Evolutionary conservation across 2,329 filamentous ascomycete species (phyloP).

Genomic region (Fusarium chlamydosporum): DNA sequence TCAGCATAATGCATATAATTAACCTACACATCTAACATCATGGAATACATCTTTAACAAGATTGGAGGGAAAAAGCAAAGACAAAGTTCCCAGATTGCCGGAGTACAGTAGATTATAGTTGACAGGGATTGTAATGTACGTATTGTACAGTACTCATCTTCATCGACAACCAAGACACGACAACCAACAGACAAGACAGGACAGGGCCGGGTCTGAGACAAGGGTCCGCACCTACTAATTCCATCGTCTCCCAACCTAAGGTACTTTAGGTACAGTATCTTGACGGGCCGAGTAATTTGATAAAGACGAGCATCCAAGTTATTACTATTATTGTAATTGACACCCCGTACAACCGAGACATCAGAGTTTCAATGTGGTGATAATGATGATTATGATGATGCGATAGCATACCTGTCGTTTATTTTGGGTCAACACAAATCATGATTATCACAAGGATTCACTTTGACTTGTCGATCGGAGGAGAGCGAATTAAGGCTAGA

Average conservation of each 20-base stretch:
- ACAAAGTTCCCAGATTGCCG: slow-evolving; percentile 25
- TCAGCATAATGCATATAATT: slow-evolving; percentile 5
- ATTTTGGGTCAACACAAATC: background rate
- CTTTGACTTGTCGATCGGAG: slow-evolving; percentile 25
- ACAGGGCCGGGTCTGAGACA: background rate
- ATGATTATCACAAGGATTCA: slow-evolving; percentile 28
- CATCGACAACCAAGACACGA: background rate
- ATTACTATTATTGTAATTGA: background rate
- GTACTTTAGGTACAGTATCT: background rate
- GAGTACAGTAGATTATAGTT: background rate
- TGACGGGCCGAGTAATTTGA: slow-evolving; percentile 22
- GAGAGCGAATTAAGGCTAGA: background rate
- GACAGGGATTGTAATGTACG: slow-evolving; percentile 20
- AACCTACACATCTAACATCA: background rate
- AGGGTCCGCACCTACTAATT: slow-evolving; percentile 18
- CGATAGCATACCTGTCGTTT: slow-evolving; percentile 2
- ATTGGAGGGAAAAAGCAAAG: slow-evolving; percentile 26
- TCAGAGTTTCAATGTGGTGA: background rate
- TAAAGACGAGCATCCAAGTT: too few relatives aligned
- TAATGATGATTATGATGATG: background rate
- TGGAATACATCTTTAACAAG: background rate
- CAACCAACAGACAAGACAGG: too few relatives aligned
- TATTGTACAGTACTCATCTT: too few relatives aligned
- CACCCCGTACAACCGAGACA: background rate
- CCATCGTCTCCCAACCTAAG: slow-evolving; percentile 2